Base-by-base conservation (phyloP, 495 filamentous ascomycete species). In the Glarea lozoyensis region DNA sequence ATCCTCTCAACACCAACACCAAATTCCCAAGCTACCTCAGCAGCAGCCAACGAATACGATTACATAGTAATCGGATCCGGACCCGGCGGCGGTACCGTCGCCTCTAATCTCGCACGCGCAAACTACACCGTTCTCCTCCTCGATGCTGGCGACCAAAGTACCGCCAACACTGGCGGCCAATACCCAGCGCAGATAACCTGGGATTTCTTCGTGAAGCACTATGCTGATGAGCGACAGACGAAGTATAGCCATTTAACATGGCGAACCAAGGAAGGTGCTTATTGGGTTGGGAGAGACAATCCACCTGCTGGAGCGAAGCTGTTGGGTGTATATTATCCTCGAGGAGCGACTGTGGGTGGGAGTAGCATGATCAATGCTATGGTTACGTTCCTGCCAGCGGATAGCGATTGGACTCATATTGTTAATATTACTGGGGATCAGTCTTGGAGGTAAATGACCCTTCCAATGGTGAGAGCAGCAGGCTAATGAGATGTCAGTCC, bases 1-100 rank as follows among this genome's bases (percentile, higher is more conserved):
- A n/a, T n/a, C n/a, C n/a, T n/a, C n/a, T n/a, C n/a, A n/a, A n/a
- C n/a, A n/a, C n/a, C n/a, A n/a, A 29, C 25, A 7, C 25, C 25
- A n/a, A 29, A 7, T n/a, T 29, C 25, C n/a, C n/a, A 7, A 7
- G 25, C 25, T n/a, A 7, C 7, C 7, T 29, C 25, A 7, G 25
- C 25, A 7, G 25, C 25, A n/a, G 25, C 25, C n/a, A 16, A 34
- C 31, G n/a, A 6, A 13, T 81, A 80, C 50, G 79, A 82, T 47
- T 84, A 81, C 58, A 69, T 84, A 42, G 66, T 84, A 18, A 71
- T 82, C 0, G 79, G 79, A 29, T 73, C 68, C 20, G 79, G 79
- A 18, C 72, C 79, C 3, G 79, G 79, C 15, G 79, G 79, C 5
- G 76, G 76, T 4, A 76, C 76, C 5, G 51, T 84, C 2, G 78